Percentiles rank a stretch among this genome's conserved stretches.
Evolutionary conservation across 164 flowering plant genomes (phyloP).

Genomic region (Protea cynaroides): DNA sequence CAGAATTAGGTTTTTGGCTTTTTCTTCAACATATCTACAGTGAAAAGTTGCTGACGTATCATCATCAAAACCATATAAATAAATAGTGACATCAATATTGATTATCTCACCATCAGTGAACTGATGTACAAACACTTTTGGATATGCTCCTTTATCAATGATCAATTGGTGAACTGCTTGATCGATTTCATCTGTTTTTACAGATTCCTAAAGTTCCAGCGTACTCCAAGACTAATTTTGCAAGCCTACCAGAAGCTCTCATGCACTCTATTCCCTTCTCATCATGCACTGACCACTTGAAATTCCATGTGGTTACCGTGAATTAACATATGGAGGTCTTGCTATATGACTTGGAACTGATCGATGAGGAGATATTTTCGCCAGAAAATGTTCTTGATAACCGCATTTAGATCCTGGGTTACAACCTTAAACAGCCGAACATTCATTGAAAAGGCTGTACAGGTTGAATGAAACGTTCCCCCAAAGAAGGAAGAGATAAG

Average conservation of each 20-base stretch:
- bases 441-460: no score
- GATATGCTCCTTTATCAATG: constrained; percentile 95
- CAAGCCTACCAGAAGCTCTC: constrained; percentile 95
- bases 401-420: no score
- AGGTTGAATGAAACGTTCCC: no score
- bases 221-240: constrained; percentile 85
- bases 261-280: constrained; percentile 72
- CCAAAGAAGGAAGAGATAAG: no score
- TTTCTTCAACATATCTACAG: no score
- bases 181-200: constrained; percentile 90
- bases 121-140: constrained; percentile 99
- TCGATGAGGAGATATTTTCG: constrained; percentile 73
- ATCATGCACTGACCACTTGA: constrained; percentile 75
- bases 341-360: constrained; percentile 74
- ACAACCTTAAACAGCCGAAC: no score
- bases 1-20: no score
- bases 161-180: constrained; percentile 98
- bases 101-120: constrained; percentile 98
- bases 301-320: constrained; percentile 57
- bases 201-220: constrained; percentile 92
- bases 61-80: no score
- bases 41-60: no score
- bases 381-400: no score
- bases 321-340: constrained; percentile 71
- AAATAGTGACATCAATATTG: constrained; percentile 95